Conservation (phyloP, 2,329 filamentous ascomycete species). For the Fusarium devonianum region DNA sequence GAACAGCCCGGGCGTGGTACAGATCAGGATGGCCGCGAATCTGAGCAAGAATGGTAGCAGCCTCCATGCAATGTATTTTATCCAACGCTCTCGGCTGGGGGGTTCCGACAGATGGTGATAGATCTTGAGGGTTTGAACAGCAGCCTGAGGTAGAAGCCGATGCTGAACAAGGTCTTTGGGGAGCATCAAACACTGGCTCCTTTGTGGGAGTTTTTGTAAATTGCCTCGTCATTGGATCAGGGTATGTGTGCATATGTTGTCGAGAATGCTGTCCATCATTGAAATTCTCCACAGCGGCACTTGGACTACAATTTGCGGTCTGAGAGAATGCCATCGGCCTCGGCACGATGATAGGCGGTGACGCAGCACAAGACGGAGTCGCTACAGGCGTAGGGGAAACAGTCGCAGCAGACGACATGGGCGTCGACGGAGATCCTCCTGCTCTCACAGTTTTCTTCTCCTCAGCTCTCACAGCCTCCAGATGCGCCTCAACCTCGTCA, state of each 20-base stretch:
- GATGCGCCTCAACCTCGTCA: slow-evolving; percentile 33
- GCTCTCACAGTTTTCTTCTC: not conserved
- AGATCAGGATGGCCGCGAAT: slow-evolving; percentile 48
- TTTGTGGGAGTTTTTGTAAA: not conserved
- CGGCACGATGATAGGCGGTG: too few species aligned
- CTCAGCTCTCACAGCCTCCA: slow-evolving; percentile 14
- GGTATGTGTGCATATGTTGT: too few species aligned
- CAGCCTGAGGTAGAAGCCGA: not conserved
- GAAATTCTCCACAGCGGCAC: not conserved
- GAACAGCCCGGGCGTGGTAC: slow-evolving; percentile 34
- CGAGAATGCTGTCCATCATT: too few species aligned
- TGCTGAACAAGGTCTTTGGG: too few species aligned
- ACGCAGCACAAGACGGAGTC: slow-evolving; percentile 16
- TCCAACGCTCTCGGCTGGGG: slow-evolving; percentile 11
- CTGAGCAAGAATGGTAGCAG: slow-evolving; percentile 48
- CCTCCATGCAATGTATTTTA: slow-evolving; percentile 40
- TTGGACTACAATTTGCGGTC: not conserved
- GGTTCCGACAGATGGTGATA: too few species aligned
- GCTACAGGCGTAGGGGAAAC: slow-evolving; percentile 7
- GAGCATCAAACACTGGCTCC: too few species aligned
- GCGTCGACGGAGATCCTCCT: not conserved
- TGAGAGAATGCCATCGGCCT: not conserved
- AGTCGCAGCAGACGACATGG: not conserved
- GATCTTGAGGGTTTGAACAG: slow-evolving; percentile 1
- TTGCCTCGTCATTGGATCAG: not conserved